phyloP scores from a whole-genome alignment of 345 rosid genomes.

The Alliaria petiolata region DNA sequence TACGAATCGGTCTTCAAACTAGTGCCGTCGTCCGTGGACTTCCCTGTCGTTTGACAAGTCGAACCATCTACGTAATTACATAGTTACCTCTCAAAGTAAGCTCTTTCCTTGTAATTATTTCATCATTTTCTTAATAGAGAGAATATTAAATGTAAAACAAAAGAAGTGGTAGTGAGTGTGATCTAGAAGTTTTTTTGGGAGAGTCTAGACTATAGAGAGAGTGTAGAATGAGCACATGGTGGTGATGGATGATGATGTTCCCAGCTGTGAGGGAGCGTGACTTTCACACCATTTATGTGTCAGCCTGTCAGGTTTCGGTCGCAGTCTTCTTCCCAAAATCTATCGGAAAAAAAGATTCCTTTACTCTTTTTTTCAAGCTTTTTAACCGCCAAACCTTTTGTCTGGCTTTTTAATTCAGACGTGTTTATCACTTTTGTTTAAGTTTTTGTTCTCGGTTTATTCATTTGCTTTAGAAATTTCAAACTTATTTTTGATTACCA shows the following conservation, averaged over 20 bases:
- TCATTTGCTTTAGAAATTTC: neutral
- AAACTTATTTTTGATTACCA: neutral
- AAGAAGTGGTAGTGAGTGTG: too few species aligned
- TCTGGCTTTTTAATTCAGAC: neutral
- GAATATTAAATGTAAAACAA: too few species aligned
- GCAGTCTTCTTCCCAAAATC: constrained; percentile 4
- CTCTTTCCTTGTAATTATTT: neutral
- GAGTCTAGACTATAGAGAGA: too few species aligned
- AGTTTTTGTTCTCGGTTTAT: neutral
- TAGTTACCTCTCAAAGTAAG: neutral
- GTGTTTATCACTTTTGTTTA: neutral
- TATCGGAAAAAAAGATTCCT: neutral
- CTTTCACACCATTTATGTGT: constrained; percentile 18
- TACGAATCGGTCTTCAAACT: constrained; percentile 14
- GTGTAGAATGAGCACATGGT: constrained; percentile 17
- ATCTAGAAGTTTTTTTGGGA: too few species aligned
- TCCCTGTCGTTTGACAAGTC: neutral
- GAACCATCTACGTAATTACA: neutral
- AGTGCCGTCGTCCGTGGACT: constrained; percentile 3
- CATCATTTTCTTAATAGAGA: neutral
- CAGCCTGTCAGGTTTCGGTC: constrained; percentile 19
- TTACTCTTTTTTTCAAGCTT: neutral
- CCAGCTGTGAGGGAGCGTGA: constrained; percentile 34
- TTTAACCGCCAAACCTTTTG: neutral
- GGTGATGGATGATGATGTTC: constrained; percentile 16